These are phyloP conservation scores for Plenodomus biglobosus DNA, from an alignment of 2,329 filamentous ascomycete genomes.

Conservation along the genomic window DNA sequence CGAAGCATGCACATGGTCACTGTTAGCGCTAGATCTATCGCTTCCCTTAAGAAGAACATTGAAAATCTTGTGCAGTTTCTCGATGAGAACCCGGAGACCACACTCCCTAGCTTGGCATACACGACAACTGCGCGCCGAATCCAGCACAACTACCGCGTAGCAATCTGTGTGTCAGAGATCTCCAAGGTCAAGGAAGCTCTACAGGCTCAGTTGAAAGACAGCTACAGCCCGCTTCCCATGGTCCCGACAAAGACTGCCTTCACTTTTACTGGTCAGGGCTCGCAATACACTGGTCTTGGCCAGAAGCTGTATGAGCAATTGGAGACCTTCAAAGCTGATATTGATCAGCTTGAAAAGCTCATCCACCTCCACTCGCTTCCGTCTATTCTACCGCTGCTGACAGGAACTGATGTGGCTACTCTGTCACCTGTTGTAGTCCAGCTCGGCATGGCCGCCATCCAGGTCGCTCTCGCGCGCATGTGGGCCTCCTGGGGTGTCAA, in stretches of 20 bases:
- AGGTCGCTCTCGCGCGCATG: conserved; percentile 56
- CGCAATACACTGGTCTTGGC: conserved; percentile 55
- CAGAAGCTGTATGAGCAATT: conserved; percentile 54
- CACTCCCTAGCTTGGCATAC: conserved; percentile 54
- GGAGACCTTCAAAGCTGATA: conserved; percentile 52
- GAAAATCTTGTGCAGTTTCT: conserved; percentile 51
- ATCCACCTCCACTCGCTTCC: conserved; percentile 51
- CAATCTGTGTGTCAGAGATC: conserved; percentile 52
- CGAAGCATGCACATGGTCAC: conserved; percentile 52
- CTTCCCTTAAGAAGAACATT: conserved; percentile 56
- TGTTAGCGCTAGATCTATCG: conserved; percentile 55
- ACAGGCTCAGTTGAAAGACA: conserved; percentile 52
- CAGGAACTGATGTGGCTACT: conserved; percentile 52
- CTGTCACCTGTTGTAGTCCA: conserved; percentile 56
- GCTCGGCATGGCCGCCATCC: conserved; percentile 56
- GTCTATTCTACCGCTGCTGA: conserved; percentile 53
- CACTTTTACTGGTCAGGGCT: conserved; percentile 57
- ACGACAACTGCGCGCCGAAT: conserved; percentile 57
- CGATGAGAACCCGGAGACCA: conserved; percentile 48
- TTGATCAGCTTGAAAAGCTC: conserved; percentile 53
- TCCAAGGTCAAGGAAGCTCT: conserved; percentile 50
- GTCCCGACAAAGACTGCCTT: conserved; percentile 54
- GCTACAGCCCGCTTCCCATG: conserved; percentile 56
- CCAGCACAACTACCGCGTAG: conserved; percentile 56
- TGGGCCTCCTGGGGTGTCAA: conserved; percentile 58